phyloP scores from a whole-genome alignment of 2,329 filamentous ascomycete genomes.

The Paracorniculantispora psalliotae region DNA sequence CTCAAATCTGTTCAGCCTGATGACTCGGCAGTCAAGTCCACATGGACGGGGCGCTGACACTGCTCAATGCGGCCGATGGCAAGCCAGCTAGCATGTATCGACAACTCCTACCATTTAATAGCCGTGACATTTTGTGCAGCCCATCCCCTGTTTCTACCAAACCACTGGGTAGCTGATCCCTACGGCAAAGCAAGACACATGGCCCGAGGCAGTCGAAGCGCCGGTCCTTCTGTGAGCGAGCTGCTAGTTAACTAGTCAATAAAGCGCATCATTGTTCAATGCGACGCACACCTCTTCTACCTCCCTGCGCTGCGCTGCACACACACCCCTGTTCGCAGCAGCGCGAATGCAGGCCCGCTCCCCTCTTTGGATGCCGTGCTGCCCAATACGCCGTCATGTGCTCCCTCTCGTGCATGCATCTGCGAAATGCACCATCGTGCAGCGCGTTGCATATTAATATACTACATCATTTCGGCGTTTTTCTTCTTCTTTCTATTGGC shows the following conservation, averaged over 20 bases:
- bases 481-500: neutral
- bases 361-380: neutral
- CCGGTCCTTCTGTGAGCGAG: too few relatives aligned
- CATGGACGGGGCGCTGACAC: neutral
- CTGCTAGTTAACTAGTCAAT: neutral
- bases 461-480: neutral
- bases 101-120: neutral
- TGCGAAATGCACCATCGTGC: neutral
- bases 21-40: neutral
- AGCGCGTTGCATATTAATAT: neutral
- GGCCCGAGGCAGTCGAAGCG: neutral
- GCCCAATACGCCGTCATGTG: conserved; percentile 9
- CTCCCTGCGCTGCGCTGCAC: neutral
- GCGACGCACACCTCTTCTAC: neutral
- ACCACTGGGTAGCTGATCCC: neutral
- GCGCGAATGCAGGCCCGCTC: neutral
- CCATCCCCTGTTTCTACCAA: neutral
- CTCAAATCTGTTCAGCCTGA: neutral
- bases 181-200: neutral
- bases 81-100: neutral
- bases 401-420: neutral
- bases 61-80: neutral
- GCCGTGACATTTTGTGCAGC: neutral
- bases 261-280: neutral
- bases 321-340: conserved; percentile 1